Evolutionary conservation across 305 asterid genomes (phyloP).

Genomic region (Ilex paraguariensis): DNA sequence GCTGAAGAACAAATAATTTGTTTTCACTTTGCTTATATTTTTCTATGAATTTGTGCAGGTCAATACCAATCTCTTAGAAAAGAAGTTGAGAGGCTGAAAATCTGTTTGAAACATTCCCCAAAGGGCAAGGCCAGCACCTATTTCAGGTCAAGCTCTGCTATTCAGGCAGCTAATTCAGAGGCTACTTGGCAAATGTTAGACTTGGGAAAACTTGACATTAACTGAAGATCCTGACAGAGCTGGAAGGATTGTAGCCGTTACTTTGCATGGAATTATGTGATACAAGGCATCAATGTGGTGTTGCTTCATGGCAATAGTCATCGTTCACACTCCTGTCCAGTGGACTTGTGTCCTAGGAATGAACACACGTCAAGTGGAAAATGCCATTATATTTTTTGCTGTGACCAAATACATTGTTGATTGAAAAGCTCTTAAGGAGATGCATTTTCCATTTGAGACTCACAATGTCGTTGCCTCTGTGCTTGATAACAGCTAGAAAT

Average conservation of each 20-base stretch:
- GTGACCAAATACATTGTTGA: no score
- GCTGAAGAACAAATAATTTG: background rate
- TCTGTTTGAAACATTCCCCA: slow-evolving; percentile 16
- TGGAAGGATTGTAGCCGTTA: background rate
- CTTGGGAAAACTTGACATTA: slow-evolving; percentile 48
- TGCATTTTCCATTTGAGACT: no score
- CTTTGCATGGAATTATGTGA: no score
- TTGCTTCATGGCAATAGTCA: no score
- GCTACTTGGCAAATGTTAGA: slow-evolving; percentile 43
- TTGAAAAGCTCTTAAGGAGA: no score
- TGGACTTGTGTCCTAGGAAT: no score
- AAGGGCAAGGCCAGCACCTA: slow-evolving; percentile 23
- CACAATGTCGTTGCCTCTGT: no score
- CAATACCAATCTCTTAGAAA: slow-evolving; percentile 45
- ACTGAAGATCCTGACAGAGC: slow-evolving; percentile 12
- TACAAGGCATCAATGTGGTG: no score
- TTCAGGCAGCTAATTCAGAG: slow-evolving; percentile 23
- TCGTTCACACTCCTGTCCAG: no score
- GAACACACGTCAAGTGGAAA: no score
- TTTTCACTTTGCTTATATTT: background rate
- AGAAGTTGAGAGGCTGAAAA: slow-evolving; percentile 48
- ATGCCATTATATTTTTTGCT: no score
- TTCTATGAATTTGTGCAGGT: slow-evolving; percentile 30
- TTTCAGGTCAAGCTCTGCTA: slow-evolving; percentile 22
- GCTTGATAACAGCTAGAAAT: no score